A percentile compares a stretch with the other conserved stretches of the same genome.
These are phyloP conservation scores for Saccharomycopsis sp. DNA, from an alignment of 805 yeast genomes.

Conservation along the genomic window DNA sequence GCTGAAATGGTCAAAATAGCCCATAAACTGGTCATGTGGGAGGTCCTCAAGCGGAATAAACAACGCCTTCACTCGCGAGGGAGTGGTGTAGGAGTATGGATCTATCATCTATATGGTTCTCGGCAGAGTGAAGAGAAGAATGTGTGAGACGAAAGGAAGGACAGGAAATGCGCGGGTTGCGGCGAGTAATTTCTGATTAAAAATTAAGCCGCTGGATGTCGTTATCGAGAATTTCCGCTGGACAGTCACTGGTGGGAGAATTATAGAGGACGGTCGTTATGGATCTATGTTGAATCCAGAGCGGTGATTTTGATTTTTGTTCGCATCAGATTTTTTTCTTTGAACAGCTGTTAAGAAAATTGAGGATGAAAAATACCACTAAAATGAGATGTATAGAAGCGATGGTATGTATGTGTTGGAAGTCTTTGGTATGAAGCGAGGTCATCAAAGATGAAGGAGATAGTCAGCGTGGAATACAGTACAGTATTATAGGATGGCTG, in stretches of 20 bases:
- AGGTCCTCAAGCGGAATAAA: slow-evolving; percentile 61
- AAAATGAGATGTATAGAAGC: background rate
- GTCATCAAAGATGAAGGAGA: too few species aligned
- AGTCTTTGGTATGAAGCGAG: too few species aligned
- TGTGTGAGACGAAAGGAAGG: too few species aligned
- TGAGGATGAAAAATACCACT: background rate
- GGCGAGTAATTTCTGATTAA: too few species aligned
- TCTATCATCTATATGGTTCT: slow-evolving; percentile 33
- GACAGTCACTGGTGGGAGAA: too few species aligned
- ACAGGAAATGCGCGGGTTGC: too few species aligned
- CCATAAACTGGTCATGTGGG: slow-evolving; percentile 33
- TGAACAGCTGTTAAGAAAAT: slow-evolving; percentile 2
- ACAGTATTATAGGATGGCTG: too few species aligned
- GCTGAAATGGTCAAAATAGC: slow-evolving; percentile 24
- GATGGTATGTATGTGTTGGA: too few species aligned
- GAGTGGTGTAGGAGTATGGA: slow-evolving; percentile 46
- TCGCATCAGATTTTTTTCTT: background rate
- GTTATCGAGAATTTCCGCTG: too few species aligned
- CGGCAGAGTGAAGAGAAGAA: too few species aligned
- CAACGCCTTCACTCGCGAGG: slow-evolving; percentile 59
- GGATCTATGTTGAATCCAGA: background rate
- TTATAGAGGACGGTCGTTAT: background rate
- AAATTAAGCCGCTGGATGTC: too few species aligned
- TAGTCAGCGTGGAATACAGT: too few species aligned
- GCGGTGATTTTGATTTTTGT: background rate